phyloP scores from a whole-genome alignment of 768 basidiomycete species.

The Calocybe gangraenosa region DNA sequence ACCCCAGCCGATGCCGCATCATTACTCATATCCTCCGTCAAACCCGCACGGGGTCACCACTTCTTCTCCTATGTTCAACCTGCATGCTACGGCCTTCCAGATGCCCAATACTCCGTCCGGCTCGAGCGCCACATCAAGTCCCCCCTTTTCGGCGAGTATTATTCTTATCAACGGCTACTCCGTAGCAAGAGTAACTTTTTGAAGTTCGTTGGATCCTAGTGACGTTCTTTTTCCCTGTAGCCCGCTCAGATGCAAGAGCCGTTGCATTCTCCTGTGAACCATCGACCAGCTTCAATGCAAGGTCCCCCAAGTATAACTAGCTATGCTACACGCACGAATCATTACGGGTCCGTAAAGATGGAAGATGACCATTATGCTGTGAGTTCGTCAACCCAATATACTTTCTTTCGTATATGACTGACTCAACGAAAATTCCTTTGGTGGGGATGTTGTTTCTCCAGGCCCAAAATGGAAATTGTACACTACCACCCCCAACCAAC shows the following conservation, averaged over 20 bases:
- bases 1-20: conserved; percentile 51
- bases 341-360: conserved; percentile 57
- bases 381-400: conserved; percentile 24
- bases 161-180: conserved; percentile 29
- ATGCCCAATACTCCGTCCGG: conserved; percentile 69
- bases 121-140: conserved; percentile 70
- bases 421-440: no score
- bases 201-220: conserved; percentile 51
- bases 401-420: not conserved
- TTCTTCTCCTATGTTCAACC: conserved; percentile 44
- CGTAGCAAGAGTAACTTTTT: conserved; percentile 23
- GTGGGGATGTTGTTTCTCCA: conserved; percentile 23
- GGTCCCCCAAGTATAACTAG: conserved; percentile 35
- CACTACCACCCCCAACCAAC: conserved; percentile 28
- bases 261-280: conserved; percentile 45
- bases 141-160: conserved; percentile 86
- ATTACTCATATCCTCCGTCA: conserved; percentile 39
- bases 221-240: conserved; percentile 44
- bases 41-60: conserved; percentile 35
- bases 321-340: conserved; percentile 38
- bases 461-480: conserved; percentile 36
- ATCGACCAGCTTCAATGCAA: conserved; percentile 40
- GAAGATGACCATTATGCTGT: conserved; percentile 64
- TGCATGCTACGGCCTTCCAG: conserved; percentile 57
- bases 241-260: conserved; percentile 65